phyloP scores from a whole-genome alignment of 805 yeast species.

The Yarrowia hollandica region DNA sequence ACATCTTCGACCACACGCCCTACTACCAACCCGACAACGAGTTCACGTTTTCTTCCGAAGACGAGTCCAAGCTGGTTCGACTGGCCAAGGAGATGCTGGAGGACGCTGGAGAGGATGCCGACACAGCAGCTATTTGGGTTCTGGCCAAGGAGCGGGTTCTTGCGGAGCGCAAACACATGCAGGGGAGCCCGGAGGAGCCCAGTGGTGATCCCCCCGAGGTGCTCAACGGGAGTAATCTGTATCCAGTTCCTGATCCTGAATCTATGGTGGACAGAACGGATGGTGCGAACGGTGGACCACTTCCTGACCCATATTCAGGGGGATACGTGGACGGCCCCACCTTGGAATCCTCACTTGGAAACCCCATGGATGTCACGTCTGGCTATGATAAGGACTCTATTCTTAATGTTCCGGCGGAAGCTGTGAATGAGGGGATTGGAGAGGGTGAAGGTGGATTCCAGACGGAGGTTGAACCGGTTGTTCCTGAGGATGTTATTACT shows the following conservation, averaged over 20 bases:
- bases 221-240: conserved; percentile 15
- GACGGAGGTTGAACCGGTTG: background rate
- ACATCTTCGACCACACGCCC: conserved; percentile 1
- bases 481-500: background rate
- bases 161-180: background rate
- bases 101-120: background rate
- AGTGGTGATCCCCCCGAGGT: conserved; percentile 14
- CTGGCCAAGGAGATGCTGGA: conserved; percentile 3
- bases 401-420: conserved; percentile 2
- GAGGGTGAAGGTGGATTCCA: background rate
- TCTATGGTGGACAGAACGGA: conserved; percentile 4
- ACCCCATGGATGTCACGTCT: conserved; percentile 20
- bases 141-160: conserved; percentile 3
- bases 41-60: conserved; percentile 9
- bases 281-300: conserved; percentile 1
- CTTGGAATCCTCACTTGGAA: conserved; percentile 12
- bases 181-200: background rate
- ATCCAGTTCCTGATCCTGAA: conserved; percentile 22
- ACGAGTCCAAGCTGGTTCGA: conserved; percentile 6
- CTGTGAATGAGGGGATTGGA: too few relatives aligned
- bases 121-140: background rate
- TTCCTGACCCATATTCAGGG: background rate
- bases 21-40: background rate
- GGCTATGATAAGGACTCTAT: conserved; percentile 10
- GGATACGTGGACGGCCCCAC: conserved; percentile 1